These are phyloP conservation scores for Vigna angularis DNA, from an alignment of 306 rosid species.

Conservation along the genomic window DNA sequence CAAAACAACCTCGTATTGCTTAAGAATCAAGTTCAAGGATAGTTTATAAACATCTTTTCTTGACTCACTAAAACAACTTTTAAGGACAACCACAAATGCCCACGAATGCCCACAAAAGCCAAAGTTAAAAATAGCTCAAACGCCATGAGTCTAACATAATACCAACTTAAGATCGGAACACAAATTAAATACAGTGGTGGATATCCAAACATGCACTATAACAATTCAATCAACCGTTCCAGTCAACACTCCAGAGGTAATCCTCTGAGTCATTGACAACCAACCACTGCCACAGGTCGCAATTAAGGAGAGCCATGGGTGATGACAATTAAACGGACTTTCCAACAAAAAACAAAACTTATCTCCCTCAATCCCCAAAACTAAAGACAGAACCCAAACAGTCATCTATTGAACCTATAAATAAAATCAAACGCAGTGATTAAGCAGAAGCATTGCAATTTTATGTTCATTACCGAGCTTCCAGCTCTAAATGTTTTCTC, in stretches of 20 bases:
- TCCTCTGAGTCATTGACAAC: background rate
- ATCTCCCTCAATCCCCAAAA: background rate
- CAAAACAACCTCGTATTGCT: background rate
- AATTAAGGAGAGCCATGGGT: background rate
- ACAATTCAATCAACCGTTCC: background rate
- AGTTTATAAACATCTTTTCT: background rate
- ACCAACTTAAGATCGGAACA: no score
- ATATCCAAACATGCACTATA: background rate
- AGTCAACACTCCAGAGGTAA: background rate
- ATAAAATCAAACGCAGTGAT: background rate
- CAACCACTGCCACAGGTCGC: background rate
- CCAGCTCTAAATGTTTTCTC: constrained; percentile 98
- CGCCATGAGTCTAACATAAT: background rate
- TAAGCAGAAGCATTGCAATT: constrained; percentile 11
- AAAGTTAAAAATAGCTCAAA: background rate
- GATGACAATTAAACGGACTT: background rate
- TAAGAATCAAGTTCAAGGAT: background rate
- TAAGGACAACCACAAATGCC: background rate
- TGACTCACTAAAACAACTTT: background rate
- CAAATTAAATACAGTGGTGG: background rate
- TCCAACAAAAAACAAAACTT: background rate
- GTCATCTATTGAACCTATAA: background rate
- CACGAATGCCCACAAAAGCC: background rate
- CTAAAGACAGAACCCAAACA: background rate
- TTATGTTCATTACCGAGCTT: constrained; percentile 63